These are phyloP conservation scores for Articulospora tetracladia DNA, from an alignment of 495 filamentous ascomycete genomes.

Conservation along the genomic window DNA sequence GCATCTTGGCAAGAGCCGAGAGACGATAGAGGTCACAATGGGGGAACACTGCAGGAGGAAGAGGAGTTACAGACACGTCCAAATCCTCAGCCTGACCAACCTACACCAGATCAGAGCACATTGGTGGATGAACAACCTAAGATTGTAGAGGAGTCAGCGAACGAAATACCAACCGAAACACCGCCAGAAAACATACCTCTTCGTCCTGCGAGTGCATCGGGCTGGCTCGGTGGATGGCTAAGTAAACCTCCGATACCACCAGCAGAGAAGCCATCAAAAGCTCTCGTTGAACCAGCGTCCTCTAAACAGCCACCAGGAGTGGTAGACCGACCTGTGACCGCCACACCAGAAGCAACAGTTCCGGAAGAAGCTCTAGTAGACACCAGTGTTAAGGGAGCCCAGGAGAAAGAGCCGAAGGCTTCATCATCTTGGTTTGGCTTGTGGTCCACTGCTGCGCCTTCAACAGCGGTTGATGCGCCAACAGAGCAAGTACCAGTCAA, in stretches of 20 bases:
- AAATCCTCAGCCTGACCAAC: not conserved
- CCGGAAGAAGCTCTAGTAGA: not conserved
- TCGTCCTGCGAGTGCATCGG: constrained; percentile 34
- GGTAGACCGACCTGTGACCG: too few species aligned
- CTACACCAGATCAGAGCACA: not conserved
- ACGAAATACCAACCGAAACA: constrained; percentile 10
- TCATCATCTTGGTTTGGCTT: constrained; percentile 49
- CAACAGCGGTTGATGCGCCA: constrained; percentile 5
- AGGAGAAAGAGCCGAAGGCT: not conserved
- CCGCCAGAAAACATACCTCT: constrained; percentile 8
- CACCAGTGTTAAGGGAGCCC: not conserved
- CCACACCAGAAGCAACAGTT: not conserved
- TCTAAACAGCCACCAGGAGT: not conserved
- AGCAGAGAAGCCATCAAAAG: not conserved
- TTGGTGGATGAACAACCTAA: not conserved
- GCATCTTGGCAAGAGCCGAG: constrained; percentile 36
- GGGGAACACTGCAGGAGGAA: constrained; percentile 19
- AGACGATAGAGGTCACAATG: constrained; percentile 27
- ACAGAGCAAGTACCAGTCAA: constrained; percentile 26
- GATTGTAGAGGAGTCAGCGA: not conserved
- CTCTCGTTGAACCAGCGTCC: not conserved
- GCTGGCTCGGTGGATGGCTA: constrained; percentile 60
- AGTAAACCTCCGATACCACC: constrained; percentile 24
- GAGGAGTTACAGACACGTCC: not conserved
- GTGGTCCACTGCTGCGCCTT: constrained; percentile 35